Conservation (phyloP, 768 basidiomycete species). For the Amanita phalloides region DNA sequence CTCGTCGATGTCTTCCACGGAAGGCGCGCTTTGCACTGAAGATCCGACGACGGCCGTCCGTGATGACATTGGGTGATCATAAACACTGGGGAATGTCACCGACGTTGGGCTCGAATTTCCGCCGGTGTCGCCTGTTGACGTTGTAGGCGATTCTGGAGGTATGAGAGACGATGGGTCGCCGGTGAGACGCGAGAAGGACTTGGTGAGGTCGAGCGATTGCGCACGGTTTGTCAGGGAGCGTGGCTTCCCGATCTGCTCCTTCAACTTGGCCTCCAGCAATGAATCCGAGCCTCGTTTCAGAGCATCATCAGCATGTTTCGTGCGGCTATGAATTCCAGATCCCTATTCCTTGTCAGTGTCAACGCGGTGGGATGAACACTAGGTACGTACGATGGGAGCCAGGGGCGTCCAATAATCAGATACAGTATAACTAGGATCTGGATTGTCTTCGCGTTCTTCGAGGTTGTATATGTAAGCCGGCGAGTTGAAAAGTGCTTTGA, state of each 20-base stretch:
- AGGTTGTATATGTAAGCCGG: conserved; percentile 76
- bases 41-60: conserved; percentile 30
- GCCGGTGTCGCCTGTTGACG: conserved; percentile 60
- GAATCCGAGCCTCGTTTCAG: conserved; percentile 80
- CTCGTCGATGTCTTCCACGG: conserved; percentile 55
- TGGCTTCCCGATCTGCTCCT: conserved; percentile 66
- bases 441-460: conserved; percentile 32
- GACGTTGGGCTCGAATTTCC: conserved; percentile 75
- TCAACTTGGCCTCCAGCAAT: conserved; percentile 72
- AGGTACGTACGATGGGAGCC: conserved; percentile 55
- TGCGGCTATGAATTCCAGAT: conserved; percentile 55
- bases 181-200: conserved; percentile 73
- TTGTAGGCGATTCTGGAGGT: conserved; percentile 74
- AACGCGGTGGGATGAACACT: background rate
- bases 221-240: conserved; percentile 80
- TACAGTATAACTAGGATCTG: conserved; percentile 45
- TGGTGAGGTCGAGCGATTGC: conserved; percentile 81
- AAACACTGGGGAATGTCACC: conserved; percentile 76
- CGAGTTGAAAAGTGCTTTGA: conserved; percentile 89
- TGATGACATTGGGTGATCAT: conserved; percentile 47
- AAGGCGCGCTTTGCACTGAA: conserved; percentile 32
- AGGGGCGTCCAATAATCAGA: conserved; percentile 72
- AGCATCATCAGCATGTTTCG: conserved; percentile 64
- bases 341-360: conserved; percentile 31
- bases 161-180: conserved; percentile 44